These are phyloP conservation scores for Apophysomyces variabilis DNA, from an alignment of 371 early-diverging fungal species.

Conservation along the genomic window DNA sequence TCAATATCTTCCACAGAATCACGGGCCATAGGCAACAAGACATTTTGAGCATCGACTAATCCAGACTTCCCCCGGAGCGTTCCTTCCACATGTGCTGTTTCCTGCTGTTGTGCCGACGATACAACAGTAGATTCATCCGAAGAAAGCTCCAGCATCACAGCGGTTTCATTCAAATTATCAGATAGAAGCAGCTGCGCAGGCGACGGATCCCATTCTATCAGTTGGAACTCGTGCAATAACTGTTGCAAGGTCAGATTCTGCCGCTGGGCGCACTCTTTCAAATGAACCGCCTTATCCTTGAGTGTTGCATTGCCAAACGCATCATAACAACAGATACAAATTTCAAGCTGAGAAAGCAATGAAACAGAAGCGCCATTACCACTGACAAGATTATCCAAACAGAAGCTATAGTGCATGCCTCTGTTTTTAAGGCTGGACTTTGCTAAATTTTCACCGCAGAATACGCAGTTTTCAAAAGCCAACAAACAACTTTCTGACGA, in stretches of 20 bases:
- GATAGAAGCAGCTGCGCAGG: not conserved
- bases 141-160: not conserved
- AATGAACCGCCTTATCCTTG: not conserved
- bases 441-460: slow-evolving; percentile 6
- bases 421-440: not conserved
- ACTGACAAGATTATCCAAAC: slow-evolving; percentile 3
- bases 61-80: not conserved
- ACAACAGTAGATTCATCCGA: not conserved
- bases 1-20: not conserved
- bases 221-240: not conserved
- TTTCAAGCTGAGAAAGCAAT: slow-evolving; percentile 9
- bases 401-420: not conserved
- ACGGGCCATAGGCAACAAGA: not conserved
- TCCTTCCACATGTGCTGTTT: not conserved
- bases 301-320: slow-evolving; percentile 2
- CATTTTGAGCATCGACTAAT: not conserved
- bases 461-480: slow-evolving; percentile 4
- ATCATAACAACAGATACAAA: slow-evolving; percentile 6
- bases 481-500: not conserved
- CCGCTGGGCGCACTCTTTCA: not conserved
- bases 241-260: not conserved
- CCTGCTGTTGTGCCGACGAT: not conserved
- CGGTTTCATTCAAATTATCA: not conserved
- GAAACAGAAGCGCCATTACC: not conserved
- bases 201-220: slow-evolving; percentile 3